phyloP scores from a whole-genome alignment of 768 basidiomycete genomes.

The Hemileccinum rubropunctum region DNA sequence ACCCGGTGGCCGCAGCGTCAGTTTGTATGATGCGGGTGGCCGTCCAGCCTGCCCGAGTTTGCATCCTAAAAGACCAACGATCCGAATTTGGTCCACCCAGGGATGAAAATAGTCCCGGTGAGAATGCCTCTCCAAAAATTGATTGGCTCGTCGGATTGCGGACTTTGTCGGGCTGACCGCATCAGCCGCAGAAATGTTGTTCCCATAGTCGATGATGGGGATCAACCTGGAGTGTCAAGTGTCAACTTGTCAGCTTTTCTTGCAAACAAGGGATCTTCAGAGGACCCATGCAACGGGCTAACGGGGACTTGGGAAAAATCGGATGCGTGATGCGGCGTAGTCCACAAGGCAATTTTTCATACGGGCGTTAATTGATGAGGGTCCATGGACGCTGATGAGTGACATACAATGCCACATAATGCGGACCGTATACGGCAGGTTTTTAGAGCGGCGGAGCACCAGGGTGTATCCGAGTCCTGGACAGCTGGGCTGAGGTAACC shows the following conservation, averaged over 20 bases:
- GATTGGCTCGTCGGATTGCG: slow-evolving; percentile 11
- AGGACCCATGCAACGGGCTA: slow-evolving; percentile 5
- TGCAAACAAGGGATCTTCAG: slow-evolving; percentile 6
- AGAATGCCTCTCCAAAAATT: slow-evolving; percentile 15
- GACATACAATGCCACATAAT: slow-evolving; percentile 14
- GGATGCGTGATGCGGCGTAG: slow-evolving; percentile 6
- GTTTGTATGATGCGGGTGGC: slow-evolving; percentile 15
- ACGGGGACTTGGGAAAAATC: slow-evolving; percentile 18
- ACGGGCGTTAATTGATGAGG: slow-evolving; percentile 9
- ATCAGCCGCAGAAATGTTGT: slow-evolving; percentile 21
- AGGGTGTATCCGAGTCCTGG: slow-evolving; percentile 15
- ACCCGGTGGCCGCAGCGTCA: slow-evolving; percentile 9
- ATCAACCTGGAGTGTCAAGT: slow-evolving; percentile 2
- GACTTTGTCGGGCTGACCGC: slow-evolving; percentile 21
- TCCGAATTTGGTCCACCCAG: slow-evolving; percentile 1
- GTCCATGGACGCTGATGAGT: slow-evolving; percentile 6
- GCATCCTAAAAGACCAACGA: slow-evolving; percentile 6
- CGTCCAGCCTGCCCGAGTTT: slow-evolving; percentile 8
- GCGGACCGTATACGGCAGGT: slow-evolving; percentile 21
- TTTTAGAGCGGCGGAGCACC: slow-evolving; percentile 22
- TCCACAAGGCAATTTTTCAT: slow-evolving; percentile 14
- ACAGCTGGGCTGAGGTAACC: slow-evolving; percentile 13
- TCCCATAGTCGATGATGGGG: slow-evolving; percentile 18
- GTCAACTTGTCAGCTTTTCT: slow-evolving; percentile 8
- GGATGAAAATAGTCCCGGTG: slow-evolving; percentile 24